phyloP scores from a whole-genome alignment of 2,329 filamentous ascomycete species.

The Aspergillus oerlinghausenensis region DNA sequence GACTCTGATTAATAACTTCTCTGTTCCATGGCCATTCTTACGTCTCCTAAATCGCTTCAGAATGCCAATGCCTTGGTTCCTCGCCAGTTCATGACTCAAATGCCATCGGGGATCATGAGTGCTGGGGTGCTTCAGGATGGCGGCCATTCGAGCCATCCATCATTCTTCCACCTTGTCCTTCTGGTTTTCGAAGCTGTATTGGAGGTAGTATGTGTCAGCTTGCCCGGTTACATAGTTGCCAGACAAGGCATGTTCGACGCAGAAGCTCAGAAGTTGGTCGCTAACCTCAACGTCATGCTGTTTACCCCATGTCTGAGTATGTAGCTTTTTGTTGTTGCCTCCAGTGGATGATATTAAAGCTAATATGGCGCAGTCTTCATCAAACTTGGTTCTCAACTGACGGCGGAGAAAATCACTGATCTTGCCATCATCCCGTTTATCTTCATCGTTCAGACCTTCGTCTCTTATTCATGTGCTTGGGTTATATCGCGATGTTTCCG shows the following conservation, averaged over 20 bases:
- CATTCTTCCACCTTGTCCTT: slow-evolving; percentile 60
- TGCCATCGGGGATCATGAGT: slow-evolving; percentile 16
- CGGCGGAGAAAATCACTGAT: slow-evolving; percentile 81
- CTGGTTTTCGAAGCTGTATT: slow-evolving; percentile 93
- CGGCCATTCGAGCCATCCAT: slow-evolving; percentile 42
- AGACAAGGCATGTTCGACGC: slow-evolving; percentile 88
- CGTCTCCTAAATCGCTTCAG: slow-evolving; percentile 46
- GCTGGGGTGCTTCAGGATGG: slow-evolving; percentile 18
- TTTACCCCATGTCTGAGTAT: slow-evolving; percentile 95
- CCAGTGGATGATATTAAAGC: slow-evolving; percentile 6
- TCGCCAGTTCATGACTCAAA: slow-evolving; percentile 20
- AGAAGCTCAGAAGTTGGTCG: slow-evolving; percentile 92
- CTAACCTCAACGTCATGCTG: slow-evolving; percentile 91
- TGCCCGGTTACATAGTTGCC: slow-evolving; percentile 91
- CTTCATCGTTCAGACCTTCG: slow-evolving; percentile 78
- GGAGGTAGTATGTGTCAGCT: slow-evolving; percentile 89
- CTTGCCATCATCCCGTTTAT: slow-evolving; percentile 94
- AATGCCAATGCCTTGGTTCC: slow-evolving; percentile 32
- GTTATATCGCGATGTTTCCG: slow-evolving; percentile 69
- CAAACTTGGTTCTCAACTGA: slow-evolving; percentile 91
- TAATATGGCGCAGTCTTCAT: slow-evolving; percentile 69
- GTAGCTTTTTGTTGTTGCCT: slow-evolving; percentile 25
- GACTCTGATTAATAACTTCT: not conserved
- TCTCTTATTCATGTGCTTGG: slow-evolving; percentile 76
- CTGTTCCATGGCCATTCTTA: slow-evolving; percentile 42